Percentiles rank a stretch among this genome's conserved stretches.
These are phyloP conservation scores for Pezicula carpinea DNA, from an alignment of 2,329 filamentous ascomycete genomes.

Conservation along the genomic window DNA sequence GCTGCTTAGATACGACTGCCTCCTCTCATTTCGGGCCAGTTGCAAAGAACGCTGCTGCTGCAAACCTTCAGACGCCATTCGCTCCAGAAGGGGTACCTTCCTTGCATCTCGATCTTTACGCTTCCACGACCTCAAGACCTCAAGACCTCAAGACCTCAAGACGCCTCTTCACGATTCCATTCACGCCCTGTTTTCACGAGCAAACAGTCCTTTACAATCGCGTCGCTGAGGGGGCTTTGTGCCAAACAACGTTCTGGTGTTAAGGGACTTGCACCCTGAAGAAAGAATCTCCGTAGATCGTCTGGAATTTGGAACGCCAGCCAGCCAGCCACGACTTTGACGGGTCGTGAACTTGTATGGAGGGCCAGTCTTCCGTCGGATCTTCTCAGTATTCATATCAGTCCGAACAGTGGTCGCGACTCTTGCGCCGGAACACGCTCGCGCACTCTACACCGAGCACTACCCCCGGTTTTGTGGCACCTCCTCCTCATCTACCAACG, in stretches of 20 bases:
- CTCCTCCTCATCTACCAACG: conserved; percentile 30
- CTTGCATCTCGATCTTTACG: conserved; percentile 1
- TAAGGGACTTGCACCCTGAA: neutral
- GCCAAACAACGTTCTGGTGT: neutral
- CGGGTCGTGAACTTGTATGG: conserved; percentile 28
- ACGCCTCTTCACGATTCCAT: conserved; percentile 2
- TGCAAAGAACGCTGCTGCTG: neutral
- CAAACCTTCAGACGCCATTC: conserved; percentile 9
- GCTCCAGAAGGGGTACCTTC: conserved; percentile 15
- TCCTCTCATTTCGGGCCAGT: neutral
- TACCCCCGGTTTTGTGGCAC: conserved; percentile 21
- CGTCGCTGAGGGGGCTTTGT: neutral
- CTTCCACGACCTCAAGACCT: neutral
- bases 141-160: conserved; percentile 1
- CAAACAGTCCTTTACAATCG: neutral
- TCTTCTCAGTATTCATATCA: conserved; percentile 32
- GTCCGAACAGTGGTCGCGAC: conserved; percentile 30
- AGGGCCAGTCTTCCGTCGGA: conserved; percentile 26
- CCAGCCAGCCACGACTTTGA: conserved; percentile 13
- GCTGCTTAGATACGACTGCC: neutral
- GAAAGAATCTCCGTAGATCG: neutral
- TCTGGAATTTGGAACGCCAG: neutral
- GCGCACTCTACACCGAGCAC: conserved; percentile 17
- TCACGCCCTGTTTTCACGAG: conserved; percentile 1
- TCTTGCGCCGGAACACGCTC: conserved; percentile 29